phyloP scores from a whole-genome alignment of 164 flowering plant species.

The Vitis cinerea region DNA sequence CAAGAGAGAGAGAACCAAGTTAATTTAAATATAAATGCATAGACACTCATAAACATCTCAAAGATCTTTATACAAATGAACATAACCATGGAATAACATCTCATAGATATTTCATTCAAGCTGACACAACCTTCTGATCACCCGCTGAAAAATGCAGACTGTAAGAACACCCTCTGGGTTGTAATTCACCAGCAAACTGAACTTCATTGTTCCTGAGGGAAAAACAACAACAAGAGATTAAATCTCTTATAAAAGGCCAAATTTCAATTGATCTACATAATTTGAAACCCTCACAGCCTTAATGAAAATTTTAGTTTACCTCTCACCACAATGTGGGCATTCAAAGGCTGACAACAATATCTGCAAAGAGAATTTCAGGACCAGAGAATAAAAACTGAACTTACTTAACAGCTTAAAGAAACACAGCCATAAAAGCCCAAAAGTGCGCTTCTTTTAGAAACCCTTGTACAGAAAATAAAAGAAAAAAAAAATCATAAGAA shows the following conservation, averaged over 20 bases:
- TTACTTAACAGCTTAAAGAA: background rate
- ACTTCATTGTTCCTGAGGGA: slow-evolving; percentile 82
- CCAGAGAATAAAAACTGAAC: background rate
- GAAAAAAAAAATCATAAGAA: background rate
- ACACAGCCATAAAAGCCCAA: too few species aligned
- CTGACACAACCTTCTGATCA: slow-evolving; percentile 61
- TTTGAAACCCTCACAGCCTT: background rate
- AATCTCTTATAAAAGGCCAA: background rate
- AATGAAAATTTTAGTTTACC: slow-evolving; percentile 36
- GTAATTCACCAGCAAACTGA: slow-evolving; percentile 94
- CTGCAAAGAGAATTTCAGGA: slow-evolving; percentile 33
- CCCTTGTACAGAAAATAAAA: background rate
- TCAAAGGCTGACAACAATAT: slow-evolving; percentile 89
- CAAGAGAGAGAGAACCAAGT: background rate
- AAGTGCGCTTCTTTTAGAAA: too few species aligned
- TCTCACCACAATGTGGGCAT: slow-evolving; percentile 90
- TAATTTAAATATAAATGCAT: background rate
- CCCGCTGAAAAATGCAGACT: slow-evolving; percentile 50
- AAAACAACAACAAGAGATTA: background rate
- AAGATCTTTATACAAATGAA: background rate
- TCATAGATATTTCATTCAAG: slow-evolving; percentile 4
- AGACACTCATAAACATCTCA: background rate
- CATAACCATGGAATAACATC: background rate
- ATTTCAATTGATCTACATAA: background rate
- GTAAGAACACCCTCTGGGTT: slow-evolving; percentile 73